Percentiles rank a stretch among this genome's conserved stretches.
These are phyloP conservation scores for Trametes sanguinea DNA, from an alignment of 768 basidiomycete genomes.

Conservation along the genomic window DNA sequence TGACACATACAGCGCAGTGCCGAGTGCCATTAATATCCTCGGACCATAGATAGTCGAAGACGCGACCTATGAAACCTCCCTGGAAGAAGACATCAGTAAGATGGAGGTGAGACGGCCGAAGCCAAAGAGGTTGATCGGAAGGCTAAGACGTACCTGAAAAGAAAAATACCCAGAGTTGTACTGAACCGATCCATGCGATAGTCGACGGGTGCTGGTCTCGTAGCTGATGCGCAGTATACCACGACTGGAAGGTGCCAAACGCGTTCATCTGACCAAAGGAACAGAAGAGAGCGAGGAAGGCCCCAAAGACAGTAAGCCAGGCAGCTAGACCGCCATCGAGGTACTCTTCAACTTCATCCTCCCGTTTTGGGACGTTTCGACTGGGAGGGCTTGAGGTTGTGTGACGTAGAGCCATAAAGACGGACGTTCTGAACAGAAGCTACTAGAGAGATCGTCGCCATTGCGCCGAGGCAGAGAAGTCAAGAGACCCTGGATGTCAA, in stretches of 20 bases:
- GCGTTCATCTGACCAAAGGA: conserved; percentile 73
- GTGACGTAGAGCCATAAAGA: conserved; percentile 9
- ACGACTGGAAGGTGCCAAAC: conserved; percentile 71
- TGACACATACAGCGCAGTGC: conserved; percentile 49
- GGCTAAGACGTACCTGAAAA: conserved; percentile 52
- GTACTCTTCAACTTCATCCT: conserved; percentile 18
- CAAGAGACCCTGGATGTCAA: neutral
- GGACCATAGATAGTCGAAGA: conserved; percentile 68
- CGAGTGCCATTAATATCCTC: conserved; percentile 51
- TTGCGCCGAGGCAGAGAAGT: neutral
- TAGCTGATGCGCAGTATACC: conserved; percentile 64
- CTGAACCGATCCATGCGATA: conserved; percentile 52
- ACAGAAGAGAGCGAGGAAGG: conserved; percentile 64
- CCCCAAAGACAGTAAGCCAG: conserved; percentile 59
- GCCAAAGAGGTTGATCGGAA: neutral
- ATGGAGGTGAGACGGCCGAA: neutral
- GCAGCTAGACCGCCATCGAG: conserved; percentile 36
- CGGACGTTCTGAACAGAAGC: neutral
- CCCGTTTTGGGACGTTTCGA: neutral
- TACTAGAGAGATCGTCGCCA: neutral
- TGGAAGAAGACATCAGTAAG: conserved; percentile 28
- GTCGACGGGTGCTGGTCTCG: conserved; percentile 39
- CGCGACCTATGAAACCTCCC: conserved; percentile 63
- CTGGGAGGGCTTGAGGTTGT: neutral
- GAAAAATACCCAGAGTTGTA: conserved; percentile 73